These are phyloP conservation scores for Porodaedalea pini DNA, from an alignment of 1,284 basidiomycete species.

Conservation along the genomic window DNA sequence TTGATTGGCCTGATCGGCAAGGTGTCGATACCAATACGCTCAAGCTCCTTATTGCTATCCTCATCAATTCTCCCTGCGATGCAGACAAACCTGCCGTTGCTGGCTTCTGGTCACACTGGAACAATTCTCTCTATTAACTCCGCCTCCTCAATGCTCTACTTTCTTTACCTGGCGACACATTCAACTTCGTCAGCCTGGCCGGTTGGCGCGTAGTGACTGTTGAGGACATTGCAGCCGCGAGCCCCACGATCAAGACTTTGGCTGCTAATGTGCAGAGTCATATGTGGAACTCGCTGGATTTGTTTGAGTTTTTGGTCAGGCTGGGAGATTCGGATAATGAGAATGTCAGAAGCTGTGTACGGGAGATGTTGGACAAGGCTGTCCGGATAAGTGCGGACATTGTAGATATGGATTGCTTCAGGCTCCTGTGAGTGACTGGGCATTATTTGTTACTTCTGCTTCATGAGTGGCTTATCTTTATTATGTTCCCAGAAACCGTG, in stretches of 20 bases:
- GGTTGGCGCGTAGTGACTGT: slow-evolving; percentile 79
- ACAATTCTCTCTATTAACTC: slow-evolving; percentile 82
- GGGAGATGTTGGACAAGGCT: slow-evolving; percentile 90
- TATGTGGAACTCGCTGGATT: slow-evolving; percentile 91
- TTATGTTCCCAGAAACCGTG: slow-evolving; percentile 86
- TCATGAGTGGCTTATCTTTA: slow-evolving; percentile 26
- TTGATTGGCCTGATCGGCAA: slow-evolving; percentile 73
- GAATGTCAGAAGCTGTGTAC: slow-evolving; percentile 72
- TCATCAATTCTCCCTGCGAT: slow-evolving; percentile 69
- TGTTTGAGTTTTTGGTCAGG: slow-evolving; percentile 85
- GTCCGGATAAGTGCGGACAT: slow-evolving; percentile 92
- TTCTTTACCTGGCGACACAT: slow-evolving; percentile 83
- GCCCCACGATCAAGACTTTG: slow-evolving; percentile 82
- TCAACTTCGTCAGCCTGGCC: slow-evolving; percentile 85
- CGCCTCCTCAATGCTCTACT: slow-evolving; percentile 85
- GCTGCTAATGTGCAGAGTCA: slow-evolving; percentile 85
- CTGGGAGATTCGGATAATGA: slow-evolving; percentile 66
- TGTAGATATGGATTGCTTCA: slow-evolving; percentile 89
- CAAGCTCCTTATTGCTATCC: slow-evolving; percentile 76
- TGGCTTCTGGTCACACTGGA: slow-evolving; percentile 83
- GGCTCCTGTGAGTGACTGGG: slow-evolving; percentile 68
- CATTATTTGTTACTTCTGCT: too few relatives aligned
- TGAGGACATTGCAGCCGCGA: slow-evolving; percentile 79
- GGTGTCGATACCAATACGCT: slow-evolving; percentile 81
- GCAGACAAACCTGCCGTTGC: slow-evolving; percentile 70